Evolutionary conservation across 306 rosid species (phyloP).

Genomic region (Quercus engelmannii): DNA sequence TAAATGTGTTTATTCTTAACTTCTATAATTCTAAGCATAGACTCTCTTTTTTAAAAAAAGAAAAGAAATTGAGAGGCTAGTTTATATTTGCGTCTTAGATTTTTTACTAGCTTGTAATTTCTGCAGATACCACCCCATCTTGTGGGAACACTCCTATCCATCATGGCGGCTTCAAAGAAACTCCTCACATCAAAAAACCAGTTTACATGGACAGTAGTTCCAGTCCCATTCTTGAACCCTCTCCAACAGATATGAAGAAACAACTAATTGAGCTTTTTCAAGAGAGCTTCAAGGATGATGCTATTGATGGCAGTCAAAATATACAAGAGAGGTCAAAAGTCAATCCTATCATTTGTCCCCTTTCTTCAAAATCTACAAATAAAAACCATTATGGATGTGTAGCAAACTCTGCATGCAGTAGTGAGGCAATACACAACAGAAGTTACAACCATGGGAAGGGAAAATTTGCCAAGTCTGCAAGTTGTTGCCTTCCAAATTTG

Average conservation of each 20-base stretch:
- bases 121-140: constrained; percentile 41
- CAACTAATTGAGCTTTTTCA: constrained; percentile 43
- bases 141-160: constrained; percentile 15
- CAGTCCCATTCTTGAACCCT: not conserved
- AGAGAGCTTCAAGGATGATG: constrained; percentile 22
- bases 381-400: not conserved
- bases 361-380: constrained; percentile 1
- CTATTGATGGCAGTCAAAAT: constrained; percentile 8
- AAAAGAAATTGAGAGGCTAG: no score
- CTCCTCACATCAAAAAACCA: not conserved
- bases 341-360: not conserved
- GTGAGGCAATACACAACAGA: not conserved
- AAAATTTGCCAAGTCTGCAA: constrained; percentile 24
- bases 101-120: not conserved
- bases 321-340: not conserved
- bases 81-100: not conserved
- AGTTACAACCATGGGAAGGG: constrained; percentile 7
- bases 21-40: not conserved
- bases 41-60: no score
- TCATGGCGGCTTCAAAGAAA: not conserved
- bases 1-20: no score
- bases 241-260: constrained; percentile 22
- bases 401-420: not conserved
- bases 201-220: not conserved
- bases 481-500: constrained; percentile 37